Evolutionary conservation across 2,329 filamentous ascomycete genomes (phyloP).

Genomic region (Curvularia sp.): DNA sequence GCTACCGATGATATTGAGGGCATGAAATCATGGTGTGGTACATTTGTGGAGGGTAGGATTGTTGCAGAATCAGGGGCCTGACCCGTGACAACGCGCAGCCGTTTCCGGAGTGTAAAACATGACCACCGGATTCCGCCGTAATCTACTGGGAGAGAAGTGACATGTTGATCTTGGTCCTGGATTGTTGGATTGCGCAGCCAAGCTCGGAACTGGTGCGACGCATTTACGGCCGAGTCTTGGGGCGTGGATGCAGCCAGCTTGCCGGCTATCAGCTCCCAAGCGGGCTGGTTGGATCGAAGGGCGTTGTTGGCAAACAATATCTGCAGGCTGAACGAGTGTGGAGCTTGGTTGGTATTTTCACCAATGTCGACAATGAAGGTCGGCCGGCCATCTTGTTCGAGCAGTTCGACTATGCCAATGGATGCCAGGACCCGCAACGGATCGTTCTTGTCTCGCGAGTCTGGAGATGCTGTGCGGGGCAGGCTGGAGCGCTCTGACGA

Average conservation of each 20-base stretch:
- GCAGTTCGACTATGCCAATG: constrained; percentile 72
- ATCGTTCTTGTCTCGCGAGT: constrained; percentile 57
- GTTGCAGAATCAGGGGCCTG: constrained; percentile 20
- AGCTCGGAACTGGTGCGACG: constrained; percentile 65
- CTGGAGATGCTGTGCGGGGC: constrained; percentile 61
- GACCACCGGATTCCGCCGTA: constrained; percentile 75
- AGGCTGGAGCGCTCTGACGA: constrained; percentile 62
- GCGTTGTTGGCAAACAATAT: constrained; percentile 74
- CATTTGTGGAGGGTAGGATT: constrained; percentile 47
- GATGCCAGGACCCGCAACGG: constrained; percentile 66
- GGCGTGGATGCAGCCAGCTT: constrained; percentile 41
- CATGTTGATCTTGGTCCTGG: constrained; percentile 61
- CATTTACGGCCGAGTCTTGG: constrained; percentile 49
- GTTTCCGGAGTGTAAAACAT: constrained; percentile 71
- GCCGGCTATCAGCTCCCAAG: constrained; percentile 65
- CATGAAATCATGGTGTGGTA: constrained; percentile 38
- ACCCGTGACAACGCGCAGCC: constrained; percentile 73
- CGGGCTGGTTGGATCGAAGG: constrained; percentile 63
- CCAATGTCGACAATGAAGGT: constrained; percentile 77
- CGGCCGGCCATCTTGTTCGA: constrained; percentile 78
- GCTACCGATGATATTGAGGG: constrained; percentile 34
- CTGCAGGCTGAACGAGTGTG: constrained; percentile 59
- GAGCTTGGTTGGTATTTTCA: constrained; percentile 63
- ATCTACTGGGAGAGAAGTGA: constrained; percentile 57
- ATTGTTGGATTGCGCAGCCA: constrained; percentile 70